These are phyloP conservation scores for Fusarium sp. DNA, from an alignment of 2,329 filamentous ascomycete genomes.

Conservation along the genomic window DNA sequence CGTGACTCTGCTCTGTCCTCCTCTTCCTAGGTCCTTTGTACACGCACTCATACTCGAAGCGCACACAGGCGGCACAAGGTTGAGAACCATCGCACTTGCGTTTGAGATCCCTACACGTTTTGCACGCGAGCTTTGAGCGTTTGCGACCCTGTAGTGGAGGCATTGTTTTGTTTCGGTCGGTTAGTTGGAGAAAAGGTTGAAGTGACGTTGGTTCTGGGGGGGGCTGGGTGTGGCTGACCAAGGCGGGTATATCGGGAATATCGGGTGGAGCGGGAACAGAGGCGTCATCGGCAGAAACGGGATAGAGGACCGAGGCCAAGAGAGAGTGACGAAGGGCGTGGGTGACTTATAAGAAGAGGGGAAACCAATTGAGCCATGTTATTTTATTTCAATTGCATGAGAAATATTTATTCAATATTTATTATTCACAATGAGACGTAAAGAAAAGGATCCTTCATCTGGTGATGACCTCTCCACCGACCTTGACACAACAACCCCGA, in stretches of 20 bases:
- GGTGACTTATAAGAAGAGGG: background rate
- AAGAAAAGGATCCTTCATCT: background rate
- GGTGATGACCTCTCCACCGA: slow-evolving; percentile 12
- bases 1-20: slow-evolving; percentile 12
- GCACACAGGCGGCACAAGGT: slow-evolving; percentile 63
- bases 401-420: background rate
- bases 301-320: background rate
- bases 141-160: slow-evolving; percentile 40
- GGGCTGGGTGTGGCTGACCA: slow-evolving; percentile 6
- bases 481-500: background rate
- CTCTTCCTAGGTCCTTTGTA: slow-evolving; percentile 47
- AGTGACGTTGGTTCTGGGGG: background rate
- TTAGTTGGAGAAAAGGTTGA: background rate
- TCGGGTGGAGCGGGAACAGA: slow-evolving; percentile 14
- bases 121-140: slow-evolving; percentile 58
- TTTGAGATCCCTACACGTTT: slow-evolving; percentile 65
- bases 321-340: background rate
- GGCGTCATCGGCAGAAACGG: background rate
- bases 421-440: slow-evolving; percentile 2
- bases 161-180: slow-evolving; percentile 11
- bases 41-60: slow-evolving; percentile 64
- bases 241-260: slow-evolving; percentile 24
- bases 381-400: background rate
- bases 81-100: slow-evolving; percentile 64
- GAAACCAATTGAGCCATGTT: background rate